Evolutionary conservation across 805 yeast genomes (phyloP), one percentile per base, ranked within the genome.

Genomic region (Scheffersomyces ergatensis): DNA sequence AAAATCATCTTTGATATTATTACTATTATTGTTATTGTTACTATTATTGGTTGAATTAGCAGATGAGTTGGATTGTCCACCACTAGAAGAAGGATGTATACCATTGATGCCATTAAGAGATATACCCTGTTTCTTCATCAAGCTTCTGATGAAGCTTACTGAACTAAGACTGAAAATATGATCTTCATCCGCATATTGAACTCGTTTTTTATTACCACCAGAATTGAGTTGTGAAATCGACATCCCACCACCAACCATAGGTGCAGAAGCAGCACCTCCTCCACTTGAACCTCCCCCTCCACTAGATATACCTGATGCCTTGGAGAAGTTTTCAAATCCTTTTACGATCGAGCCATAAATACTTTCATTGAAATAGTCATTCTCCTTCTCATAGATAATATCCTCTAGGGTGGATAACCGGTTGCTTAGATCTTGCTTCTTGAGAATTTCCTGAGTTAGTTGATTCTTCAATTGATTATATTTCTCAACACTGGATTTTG

Each of bases 251-350:
- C 84, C 85, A 37, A 83, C 72, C 54, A 86, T 84, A 51, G 29
- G 54, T 15, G 45, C 36, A 13, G 50, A 47, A 12, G 50, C 51
- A 14, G 11, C 16, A 6, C 36, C 36, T 13, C 38, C 38, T 5
- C 38, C 38, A 19, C 32, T 32, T 19, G 39, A 29, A 11, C 39
- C 37, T 18, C 37, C 37, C 15, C 36, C 30, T 17, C 34, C 20
- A 9, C 14, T 7, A 5, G 5, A 6, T 12, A 38, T 33, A 3
- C 65, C 60, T 23, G 58, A 46, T 17, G 52, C 48, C 49, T 84
- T 85, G 36, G 83, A 72, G 54, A 86, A 85, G 51, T 80, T 84
- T 36, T 90, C 97, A 53, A 89, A 90, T 1, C 98, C 98, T 47
- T 85, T 84, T n/a, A 89, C 85, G 20, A 92, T 83, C 59, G 88